Conservation (phyloP, 2,329 filamentous ascomycete species). For the Lasiodiplodia gonubiensis region DNA sequence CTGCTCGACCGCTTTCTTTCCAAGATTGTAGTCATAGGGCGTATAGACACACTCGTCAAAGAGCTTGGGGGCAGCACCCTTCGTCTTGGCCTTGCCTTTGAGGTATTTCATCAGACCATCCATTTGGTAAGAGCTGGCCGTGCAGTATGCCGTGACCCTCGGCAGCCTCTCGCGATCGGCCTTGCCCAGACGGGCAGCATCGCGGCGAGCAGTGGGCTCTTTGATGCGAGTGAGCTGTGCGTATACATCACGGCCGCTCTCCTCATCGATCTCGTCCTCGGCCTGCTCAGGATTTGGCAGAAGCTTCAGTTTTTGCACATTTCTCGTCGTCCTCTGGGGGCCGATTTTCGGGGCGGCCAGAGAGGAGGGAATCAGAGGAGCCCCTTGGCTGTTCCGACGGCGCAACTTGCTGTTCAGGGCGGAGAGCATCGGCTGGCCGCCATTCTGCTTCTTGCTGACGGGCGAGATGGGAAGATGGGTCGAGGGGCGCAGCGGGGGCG, state of each 20-base stretch:
- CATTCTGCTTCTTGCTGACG: conserved; percentile 35
- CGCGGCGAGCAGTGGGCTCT: conserved; percentile 87
- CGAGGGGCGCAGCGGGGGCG: conserved; percentile 40
- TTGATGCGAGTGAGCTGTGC: conserved; percentile 98
- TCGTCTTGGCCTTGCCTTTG: conserved; percentile 78
- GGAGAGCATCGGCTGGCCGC: conserved; percentile 61
- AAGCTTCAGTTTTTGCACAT: conserved; percentile 96
- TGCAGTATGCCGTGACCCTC: conserved; percentile 95
- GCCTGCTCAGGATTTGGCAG: conserved; percentile 86
- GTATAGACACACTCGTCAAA: conserved; percentile 99
- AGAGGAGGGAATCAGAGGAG: conserved; percentile 55
- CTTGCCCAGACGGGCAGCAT: conserved; percentile 91
- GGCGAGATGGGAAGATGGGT: conserved; percentile 39
- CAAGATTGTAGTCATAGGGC: conserved; percentile 78
- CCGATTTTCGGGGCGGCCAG: conserved; percentile 75
- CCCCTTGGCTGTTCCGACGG: conserved; percentile 81
- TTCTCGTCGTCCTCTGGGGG: conserved; percentile 92
- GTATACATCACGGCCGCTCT: conserved; percentile 94
- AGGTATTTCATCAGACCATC: conserved; percentile 89
- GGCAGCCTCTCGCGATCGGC: conserved; percentile 87
- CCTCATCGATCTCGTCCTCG: conserved; percentile 78
- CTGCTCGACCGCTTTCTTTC: conserved; percentile 1
- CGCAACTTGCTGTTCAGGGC: conserved; percentile 86
- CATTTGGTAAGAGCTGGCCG: conserved; percentile 87
- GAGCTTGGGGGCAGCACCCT: conserved; percentile 83